Base-by-base conservation (phyloP, 106 monocot species). In the Apostasia ramifera region DNA sequence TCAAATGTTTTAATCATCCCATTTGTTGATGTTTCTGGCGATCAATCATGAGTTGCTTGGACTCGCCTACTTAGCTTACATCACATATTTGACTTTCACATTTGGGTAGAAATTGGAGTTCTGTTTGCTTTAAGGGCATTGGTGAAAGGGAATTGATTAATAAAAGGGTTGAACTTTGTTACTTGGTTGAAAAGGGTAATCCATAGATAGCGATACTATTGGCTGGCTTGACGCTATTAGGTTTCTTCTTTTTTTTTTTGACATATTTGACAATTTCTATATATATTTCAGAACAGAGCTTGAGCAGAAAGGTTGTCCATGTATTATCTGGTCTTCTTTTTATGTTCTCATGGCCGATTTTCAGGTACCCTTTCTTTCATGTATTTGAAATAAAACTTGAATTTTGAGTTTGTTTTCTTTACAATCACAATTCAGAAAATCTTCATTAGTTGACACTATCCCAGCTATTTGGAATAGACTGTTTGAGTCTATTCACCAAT, bases 281-380 rank as follows among this genome's bases (percentile, higher is more conserved):
- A 59, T 38, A 14, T 47, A 15, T 59, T 66, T 59, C 68, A 72
- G 80, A 78, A 46, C 92, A 99, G 98, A 93, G 71, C 53, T 71
- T 93, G 83, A 99, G 98, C 81, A 93, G 98, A 75, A 99, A 99
- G 72, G 38, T 83, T 68, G 93, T 93, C 59, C 98, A 93, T 79
- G 86, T 99, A 11, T 75, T 90, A 51, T 93, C 93, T n/a, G 93
- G 98, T 9, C 55, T 99, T 40, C 81, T 93, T 53, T 99, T 81
- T 77, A 81, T 93, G 87, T 66, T 78, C 4, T 85, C 98, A 2
- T 99, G 98, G 98, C 85, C 98, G 40, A 40, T 99, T 61, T 99
- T 99, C 83, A 99, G 93, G 98, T 99, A 81, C 39, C 9, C 3
- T 45, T 58, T 61, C 1, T 10, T 57, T 40, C 65, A 12, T 41